Percentiles rank a stretch among this genome's conserved stretches.
These are phyloP conservation scores for Trichophyton simii DNA, from an alignment of 2,329 filamentous ascomycete genomes.

Conservation along the genomic window DNA sequence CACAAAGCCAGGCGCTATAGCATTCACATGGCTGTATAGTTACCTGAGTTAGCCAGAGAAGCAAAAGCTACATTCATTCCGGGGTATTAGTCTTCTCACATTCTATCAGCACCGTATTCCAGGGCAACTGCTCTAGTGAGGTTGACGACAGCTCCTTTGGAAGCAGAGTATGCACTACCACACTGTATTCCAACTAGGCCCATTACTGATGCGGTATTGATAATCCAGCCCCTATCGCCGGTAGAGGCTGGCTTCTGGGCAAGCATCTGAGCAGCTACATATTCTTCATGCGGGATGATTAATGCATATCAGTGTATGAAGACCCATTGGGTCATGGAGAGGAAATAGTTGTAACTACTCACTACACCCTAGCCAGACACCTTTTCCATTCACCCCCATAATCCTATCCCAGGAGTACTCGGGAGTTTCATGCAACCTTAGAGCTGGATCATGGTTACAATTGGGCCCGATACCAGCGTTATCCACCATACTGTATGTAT, in stretches of 20 bases:
- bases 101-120: slow-evolving; percentile 38
- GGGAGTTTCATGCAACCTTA: slow-evolving; percentile 35
- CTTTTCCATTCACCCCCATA: slow-evolving; percentile 28
- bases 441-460: slow-evolving; percentile 9
- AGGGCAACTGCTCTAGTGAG: slow-evolving; percentile 38
- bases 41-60: not conserved
- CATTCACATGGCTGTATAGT: slow-evolving; percentile 35
- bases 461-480: slow-evolving; percentile 38
- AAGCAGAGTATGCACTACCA: slow-evolving; percentile 32
- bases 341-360: not conserved
- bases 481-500: slow-evolving; percentile 31
- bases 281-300: slow-evolving; percentile 15
- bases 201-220: slow-evolving; percentile 24
- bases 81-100: slow-evolving; percentile 17
- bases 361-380: slow-evolving; percentile 32
- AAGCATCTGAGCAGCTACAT: slow-evolving; percentile 30
- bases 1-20: slow-evolving; percentile 41
- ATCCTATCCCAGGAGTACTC: slow-evolving; percentile 36
- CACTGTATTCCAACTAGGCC: slow-evolving; percentile 18
- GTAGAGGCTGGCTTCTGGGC: slow-evolving; percentile 23
- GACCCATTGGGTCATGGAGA: not conserved
- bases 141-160: slow-evolving; percentile 41
- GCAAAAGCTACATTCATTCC: not conserved
- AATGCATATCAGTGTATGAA: not conserved
- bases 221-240: slow-evolving; percentile 27